Base-by-base conservation (phyloP, 257 asterid genomes). In the Rhazya stricta region DNA sequence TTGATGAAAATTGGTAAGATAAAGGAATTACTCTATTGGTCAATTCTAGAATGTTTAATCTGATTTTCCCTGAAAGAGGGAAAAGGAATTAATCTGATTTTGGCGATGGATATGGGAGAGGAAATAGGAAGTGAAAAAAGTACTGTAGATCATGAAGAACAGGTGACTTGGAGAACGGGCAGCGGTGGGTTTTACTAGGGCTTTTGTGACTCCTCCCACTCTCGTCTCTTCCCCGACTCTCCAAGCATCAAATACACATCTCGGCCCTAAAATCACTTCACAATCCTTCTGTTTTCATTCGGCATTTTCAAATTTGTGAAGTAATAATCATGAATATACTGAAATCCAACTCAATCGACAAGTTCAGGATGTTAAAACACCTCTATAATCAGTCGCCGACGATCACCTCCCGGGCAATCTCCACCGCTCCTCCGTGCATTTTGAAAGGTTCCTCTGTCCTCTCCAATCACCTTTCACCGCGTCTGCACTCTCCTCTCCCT, bases 361-460 rank as follows among this genome's bases (percentile, higher is more conserved):
- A 87, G 74, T 81, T 91, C 66, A 82, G 84, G 74, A 54, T 79
- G 4, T 79, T 81, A 30, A 79, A 79, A 30, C 81, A 67, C 73
- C 80, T 85, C 75, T 77, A 81, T 72, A 79, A 81, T 71, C 82
- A 79, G 69, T 83, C 74, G 10, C 81, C 88, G 73, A 69, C 81
- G 65, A 68, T 67, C 76, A 36, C 77, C 70, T 48, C 71, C 80
- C 91, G 97, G 62, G 30, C 84, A 39, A 83, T 88, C 82, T 84
- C 95, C 73, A 88, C 91, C 43, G 83, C 85, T 27, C 82, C 79
- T 36, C 94, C 89, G 69, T 84, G 82, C 68, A 79, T 83, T 12
- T 86, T 89, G 63, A 77, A 79, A n/a, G 84, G 70, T 3, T 80
- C 90, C 42, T 60, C 86, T 32, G 68, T 51, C 58, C 23, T 58